Base-by-base conservation (phyloP, 495 filamentous ascomycete species). In the Penicillium argentinense region DNA sequence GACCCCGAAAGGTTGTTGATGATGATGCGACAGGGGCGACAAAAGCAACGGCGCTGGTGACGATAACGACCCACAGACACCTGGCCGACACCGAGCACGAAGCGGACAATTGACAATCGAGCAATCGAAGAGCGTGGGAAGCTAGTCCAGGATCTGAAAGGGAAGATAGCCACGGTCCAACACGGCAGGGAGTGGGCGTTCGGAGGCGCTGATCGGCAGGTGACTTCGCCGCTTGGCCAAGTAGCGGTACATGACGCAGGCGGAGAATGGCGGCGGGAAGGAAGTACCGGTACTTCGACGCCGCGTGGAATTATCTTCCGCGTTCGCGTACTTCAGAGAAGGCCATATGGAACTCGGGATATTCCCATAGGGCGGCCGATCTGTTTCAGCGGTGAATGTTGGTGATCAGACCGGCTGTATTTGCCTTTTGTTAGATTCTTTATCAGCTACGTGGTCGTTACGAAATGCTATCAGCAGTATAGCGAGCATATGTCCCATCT, bases 191-290 rank as follows among this genome's bases (percentile, higher is more conserved):
- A 48, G 44, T 28, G 38, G 14, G 32, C 50, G 53, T 46, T 32
- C 41, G 54, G 37, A 30, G 36, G 37, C 18, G 42, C 27, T 45
- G 55, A 62, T 62, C 55, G 52, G 53, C 56, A 57, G 59, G 52
- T 59, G 53, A 57, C 53, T 54, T 62, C 29, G 59, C 53, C 58
- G 54, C 57, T 57, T 33, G 34, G 29, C 27, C 30, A 54, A 43
- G 59, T 62, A 48, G 17, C 14, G 37, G 51, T 62, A 64, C 60
- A 48, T 62, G 42, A 54, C 44, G 30, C 59, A 51, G 27, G 14
- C 23, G 16, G 19, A 45, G 25, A 6, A 5, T 23, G 13, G 30
- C 18, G 42, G 47, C 21, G 12, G 18, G 21, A 19, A 11, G 5
- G 6, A 18, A 14, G 59, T 63, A 60, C 38, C 14, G 13, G 40